Evolutionary conservation across 2,329 filamentous ascomycete species (phyloP).

Genomic region (Beauveria australis): DNA sequence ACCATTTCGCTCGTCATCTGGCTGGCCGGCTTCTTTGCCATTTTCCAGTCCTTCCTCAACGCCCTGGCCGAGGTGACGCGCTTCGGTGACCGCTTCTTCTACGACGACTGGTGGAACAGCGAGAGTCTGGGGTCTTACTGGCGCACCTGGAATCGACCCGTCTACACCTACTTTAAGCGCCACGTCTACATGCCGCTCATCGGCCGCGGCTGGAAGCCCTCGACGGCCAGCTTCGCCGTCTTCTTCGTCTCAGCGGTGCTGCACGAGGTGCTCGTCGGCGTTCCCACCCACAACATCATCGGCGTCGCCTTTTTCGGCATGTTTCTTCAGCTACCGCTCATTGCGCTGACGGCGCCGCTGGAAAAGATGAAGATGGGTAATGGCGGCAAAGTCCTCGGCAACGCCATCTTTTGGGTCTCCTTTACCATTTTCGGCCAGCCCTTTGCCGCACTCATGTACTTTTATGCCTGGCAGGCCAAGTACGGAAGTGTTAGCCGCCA

Average conservation of each 20-base stretch:
- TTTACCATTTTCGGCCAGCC: slow-evolving; percentile 96
- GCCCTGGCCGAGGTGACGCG: slow-evolving; percentile 80
- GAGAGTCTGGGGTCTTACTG: slow-evolving; percentile 81
- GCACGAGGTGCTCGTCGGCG: slow-evolving; percentile 85
- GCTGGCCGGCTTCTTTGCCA: slow-evolving; percentile 93
- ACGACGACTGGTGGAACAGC: slow-evolving; percentile 97
- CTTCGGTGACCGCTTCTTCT: slow-evolving; percentile 92
- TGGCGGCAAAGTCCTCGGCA: slow-evolving; percentile 73
- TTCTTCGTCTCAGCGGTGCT: slow-evolving; percentile 84
- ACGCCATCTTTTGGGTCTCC: slow-evolving; percentile 91
- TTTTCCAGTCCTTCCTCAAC: slow-evolving; percentile 91
- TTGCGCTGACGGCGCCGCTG: slow-evolving; percentile 68
- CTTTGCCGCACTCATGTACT: slow-evolving; percentile 84
- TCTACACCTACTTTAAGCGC: slow-evolving; percentile 92
- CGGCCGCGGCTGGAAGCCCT: slow-evolving; percentile 69
- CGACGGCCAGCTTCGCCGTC: slow-evolving; percentile 66
- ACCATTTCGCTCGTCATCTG: slow-evolving; percentile 95
- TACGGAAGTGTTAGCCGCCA: slow-evolving; percentile 70
- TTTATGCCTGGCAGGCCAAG: slow-evolving; percentile 97
- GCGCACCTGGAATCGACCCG: slow-evolving; percentile 96
- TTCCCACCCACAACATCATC: slow-evolving; percentile 90
- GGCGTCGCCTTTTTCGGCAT: slow-evolving; percentile 91
- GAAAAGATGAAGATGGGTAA: slow-evolving; percentile 66
- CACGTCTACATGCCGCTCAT: slow-evolving; percentile 88
- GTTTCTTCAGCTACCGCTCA: slow-evolving; percentile 86